Percentiles rank a stretch among this genome's conserved stretches.
phyloP scores from a whole-genome alignment of 2,329 filamentous ascomycete genomes.

The Samsoniella hepiali region DNA sequence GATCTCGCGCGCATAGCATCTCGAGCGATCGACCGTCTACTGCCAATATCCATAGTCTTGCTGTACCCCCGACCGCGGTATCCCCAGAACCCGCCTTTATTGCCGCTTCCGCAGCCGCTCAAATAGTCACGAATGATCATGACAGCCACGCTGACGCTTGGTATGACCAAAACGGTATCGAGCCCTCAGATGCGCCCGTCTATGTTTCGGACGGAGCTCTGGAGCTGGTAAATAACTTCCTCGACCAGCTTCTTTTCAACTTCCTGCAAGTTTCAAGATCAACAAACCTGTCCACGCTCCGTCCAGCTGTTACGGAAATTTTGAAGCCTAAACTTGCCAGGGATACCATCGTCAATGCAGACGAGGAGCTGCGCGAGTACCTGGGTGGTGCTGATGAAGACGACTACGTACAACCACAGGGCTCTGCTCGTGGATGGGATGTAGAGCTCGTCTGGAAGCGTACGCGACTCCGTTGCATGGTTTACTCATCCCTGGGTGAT shows the following conservation, averaged over 20 bases:
- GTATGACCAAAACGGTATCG: constrained; percentile 65
- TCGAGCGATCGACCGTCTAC: constrained; percentile 69
- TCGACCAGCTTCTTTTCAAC: constrained; percentile 90
- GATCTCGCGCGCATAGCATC: constrained; percentile 59
- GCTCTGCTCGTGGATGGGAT: constrained; percentile 68
- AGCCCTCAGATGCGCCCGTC: constrained; percentile 64
- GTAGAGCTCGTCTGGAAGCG: constrained; percentile 93
- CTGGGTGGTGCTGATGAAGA: constrained; percentile 77
- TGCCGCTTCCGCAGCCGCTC: constrained; percentile 79
- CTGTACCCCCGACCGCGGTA: constrained; percentile 64
- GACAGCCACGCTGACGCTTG: constrained; percentile 69
- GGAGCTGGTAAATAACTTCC: constrained; percentile 80
- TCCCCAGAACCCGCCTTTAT: constrained; percentile 84
- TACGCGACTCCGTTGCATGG: constrained; percentile 91
- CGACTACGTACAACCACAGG: constrained; percentile 57
- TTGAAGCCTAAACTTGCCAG: constrained; percentile 85
- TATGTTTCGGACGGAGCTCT: constrained; percentile 71
- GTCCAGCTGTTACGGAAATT: constrained; percentile 80
- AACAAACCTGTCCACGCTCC: constrained; percentile 69
- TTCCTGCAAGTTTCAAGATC: constrained; percentile 79
- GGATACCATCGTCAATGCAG: constrained; percentile 76
- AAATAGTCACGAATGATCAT: constrained; percentile 87
- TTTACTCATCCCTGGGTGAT: constrained; percentile 93
- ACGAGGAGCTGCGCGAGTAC: constrained; percentile 85
- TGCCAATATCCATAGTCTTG: constrained; percentile 53